Base-by-base conservation (phyloP, 441 rosid species). In the Euphorbia celastroides region DNA sequence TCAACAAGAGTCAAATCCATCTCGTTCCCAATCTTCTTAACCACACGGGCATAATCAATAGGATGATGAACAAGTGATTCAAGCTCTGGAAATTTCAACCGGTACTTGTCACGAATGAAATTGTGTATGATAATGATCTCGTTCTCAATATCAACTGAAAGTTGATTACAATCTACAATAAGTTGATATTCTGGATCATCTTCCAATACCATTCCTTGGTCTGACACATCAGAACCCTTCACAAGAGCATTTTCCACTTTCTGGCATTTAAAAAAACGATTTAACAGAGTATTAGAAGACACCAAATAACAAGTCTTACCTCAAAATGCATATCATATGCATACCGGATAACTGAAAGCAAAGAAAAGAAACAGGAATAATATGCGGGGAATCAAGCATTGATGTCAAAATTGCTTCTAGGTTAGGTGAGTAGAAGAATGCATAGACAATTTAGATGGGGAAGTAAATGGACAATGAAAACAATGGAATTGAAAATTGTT, bases 181-280 rank as follows among this genome's bases (percentile, higher is more conserved):
- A 93, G 83, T 80, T 86, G 93, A 72, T 88, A 93, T 66, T 90
- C 96, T 2, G 94, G 97, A 77, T 93, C 96, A 68, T 90, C 96
- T 83, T 88, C 97, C 68, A 90, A 70, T 14, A 87, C 96, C 61
- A 79, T 72, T 66, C 86, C 94, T 28, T 84, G 84, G 74, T 73
- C 70, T 23, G 83, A 69, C 25, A 63, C 75, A 73, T 83, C 82
- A 65, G 89, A 78, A 64, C 84, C 92, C 72, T 86, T 88, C 74
- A 78, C 77, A 5, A 93, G 85, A 7, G 92, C 93, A 67, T 62
- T 88, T 73, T 87, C 92, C 41, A 90, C 98, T 87, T 87, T 93
- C 88, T 91, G 80, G 65, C 61, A 78, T 41, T 70, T 72, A 64
- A 51, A 69, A 22, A 58, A 31, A 32, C 17, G n/a, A 23, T 54